A percentile compares a stretch with the other conserved stretches of the same genome.
These are phyloP conservation scores for Phytophthora aleatoria DNA, from an alignment of 352 stramenopile species.

Conservation along the genomic window DNA sequence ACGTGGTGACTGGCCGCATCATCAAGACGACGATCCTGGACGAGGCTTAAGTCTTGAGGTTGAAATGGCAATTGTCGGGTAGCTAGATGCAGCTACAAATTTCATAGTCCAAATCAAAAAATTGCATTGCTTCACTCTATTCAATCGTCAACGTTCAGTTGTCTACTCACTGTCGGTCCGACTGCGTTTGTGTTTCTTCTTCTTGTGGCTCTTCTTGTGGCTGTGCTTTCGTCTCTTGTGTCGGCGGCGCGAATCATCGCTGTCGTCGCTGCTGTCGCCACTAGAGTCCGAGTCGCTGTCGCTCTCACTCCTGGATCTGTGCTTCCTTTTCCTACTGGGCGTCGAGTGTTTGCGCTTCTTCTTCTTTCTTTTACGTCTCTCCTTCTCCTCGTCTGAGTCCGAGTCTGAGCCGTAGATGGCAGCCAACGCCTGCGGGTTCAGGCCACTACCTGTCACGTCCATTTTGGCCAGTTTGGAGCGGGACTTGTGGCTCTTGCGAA, in stretches of 20 bases:
- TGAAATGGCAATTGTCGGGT: background rate
- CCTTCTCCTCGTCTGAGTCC: conserved; percentile 20
- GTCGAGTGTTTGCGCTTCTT: conserved; percentile 46
- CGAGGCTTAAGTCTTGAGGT: conserved; percentile 65
- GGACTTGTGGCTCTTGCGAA: conserved; percentile 59
- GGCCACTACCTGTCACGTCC: conserved; percentile 42
- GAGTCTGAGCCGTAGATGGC: conserved; percentile 55
- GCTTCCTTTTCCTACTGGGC: conserved; percentile 25
- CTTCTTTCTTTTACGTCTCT: conserved; percentile 31
- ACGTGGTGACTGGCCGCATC: conserved; percentile 97
- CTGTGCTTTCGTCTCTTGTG: conserved; percentile 37
- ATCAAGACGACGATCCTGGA: conserved; percentile 95
- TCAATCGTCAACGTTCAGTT: background rate
- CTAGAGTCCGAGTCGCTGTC: conserved; percentile 24
- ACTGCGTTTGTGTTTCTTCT: conserved; percentile 54
- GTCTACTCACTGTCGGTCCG: conserved; percentile 42
- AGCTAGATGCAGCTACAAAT: background rate
- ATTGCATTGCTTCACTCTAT: conserved; percentile 12
- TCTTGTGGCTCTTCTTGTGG: conserved; percentile 34
- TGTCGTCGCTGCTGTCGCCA: conserved; percentile 24
- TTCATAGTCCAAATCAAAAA: conserved; percentile 7
- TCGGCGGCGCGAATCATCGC: conserved; percentile 23
- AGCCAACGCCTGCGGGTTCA: conserved; percentile 77
- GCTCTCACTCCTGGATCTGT: conserved; percentile 24
- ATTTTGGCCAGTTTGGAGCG: conserved; percentile 30